A percentile compares a stretch with the other conserved stretches of the same genome.
These are phyloP conservation scores for Sugiyamaella grinbergsii DNA, from an alignment of 1,139 yeast genomes.

Conservation along the genomic window DNA sequence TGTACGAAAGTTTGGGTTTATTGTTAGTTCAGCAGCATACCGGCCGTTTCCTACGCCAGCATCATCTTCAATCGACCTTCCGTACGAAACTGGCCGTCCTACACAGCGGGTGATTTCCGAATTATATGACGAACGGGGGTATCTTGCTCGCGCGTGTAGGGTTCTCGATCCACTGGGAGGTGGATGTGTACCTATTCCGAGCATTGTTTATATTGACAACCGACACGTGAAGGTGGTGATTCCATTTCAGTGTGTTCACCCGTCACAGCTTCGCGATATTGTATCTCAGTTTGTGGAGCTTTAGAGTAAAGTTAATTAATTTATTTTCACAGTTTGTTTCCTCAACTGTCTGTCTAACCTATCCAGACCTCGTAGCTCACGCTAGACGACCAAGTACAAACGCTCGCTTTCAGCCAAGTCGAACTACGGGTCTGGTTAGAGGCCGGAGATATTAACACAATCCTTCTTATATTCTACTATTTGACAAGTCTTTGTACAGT, in stretches of 20 bases:
- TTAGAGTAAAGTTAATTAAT: background rate
- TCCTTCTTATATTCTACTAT: background rate
- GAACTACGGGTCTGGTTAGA: background rate
- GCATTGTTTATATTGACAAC: conserved; percentile 17
- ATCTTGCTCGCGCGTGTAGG: conserved; percentile 30
- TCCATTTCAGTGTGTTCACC: conserved; percentile 20
- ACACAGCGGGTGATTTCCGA: conserved; percentile 17
- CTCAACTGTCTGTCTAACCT: no score
- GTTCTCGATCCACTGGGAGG: conserved; percentile 35
- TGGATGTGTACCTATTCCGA: conserved; percentile 27
- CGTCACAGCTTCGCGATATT: conserved; percentile 16
- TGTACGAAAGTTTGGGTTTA: conserved; percentile 13
- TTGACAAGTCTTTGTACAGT: conserved; percentile 21
- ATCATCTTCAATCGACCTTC: background rate
- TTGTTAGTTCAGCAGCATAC: conserved; percentile 14
- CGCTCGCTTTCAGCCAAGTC: background rate
- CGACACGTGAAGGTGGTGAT: conserved; percentile 12
- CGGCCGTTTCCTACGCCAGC: conserved; percentile 4
- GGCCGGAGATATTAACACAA: no score
- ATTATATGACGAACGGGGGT: conserved; percentile 20
- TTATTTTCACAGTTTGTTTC: no score
- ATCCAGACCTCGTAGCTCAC: no score
- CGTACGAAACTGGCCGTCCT: conserved; percentile 13
- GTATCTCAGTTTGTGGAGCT: conserved; percentile 17
- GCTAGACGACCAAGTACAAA: no score